A percentile compares a stretch with the other conserved stretches of the same genome.
Conservation (phyloP, 495 filamentous ascomycete species). For the Podospora tetraspora region DNA sequence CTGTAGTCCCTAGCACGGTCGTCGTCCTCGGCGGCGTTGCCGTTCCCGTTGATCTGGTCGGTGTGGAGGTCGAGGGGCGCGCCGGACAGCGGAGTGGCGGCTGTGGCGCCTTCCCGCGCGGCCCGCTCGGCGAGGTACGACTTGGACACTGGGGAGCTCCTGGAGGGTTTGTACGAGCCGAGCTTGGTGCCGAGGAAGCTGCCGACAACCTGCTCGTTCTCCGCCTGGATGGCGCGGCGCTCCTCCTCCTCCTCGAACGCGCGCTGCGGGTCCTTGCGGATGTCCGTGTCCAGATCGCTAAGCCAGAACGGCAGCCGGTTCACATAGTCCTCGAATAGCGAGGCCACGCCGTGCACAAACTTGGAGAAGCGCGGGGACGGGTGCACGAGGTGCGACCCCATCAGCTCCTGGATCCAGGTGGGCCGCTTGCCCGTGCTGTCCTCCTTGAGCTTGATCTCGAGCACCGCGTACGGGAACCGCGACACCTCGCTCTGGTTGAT, state of each 20-base stretch:
- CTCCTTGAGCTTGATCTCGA: constrained; percentile 88
- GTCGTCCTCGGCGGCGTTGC: constrained; percentile 21
- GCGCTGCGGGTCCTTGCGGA: constrained; percentile 81
- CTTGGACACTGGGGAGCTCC: constrained; percentile 58
- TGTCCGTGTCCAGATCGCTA: constrained; percentile 81
- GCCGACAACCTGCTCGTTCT: constrained; percentile 84
- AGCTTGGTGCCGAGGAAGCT: constrained; percentile 60
- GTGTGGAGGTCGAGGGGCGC: constrained; percentile 13
- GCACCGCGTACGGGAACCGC: constrained; percentile 83
- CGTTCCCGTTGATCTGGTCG: constrained; percentile 15
- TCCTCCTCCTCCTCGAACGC: constrained; percentile 92
- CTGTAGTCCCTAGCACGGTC: constrained; percentile 41
- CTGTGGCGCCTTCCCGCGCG: constrained; percentile 31
- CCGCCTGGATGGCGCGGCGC: constrained; percentile 66
- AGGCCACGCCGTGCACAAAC: constrained; percentile 88
- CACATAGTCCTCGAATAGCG: constrained; percentile 90
- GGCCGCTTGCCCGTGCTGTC: constrained; percentile 60
- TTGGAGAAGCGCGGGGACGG: constrained; percentile 88
- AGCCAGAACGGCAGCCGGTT: constrained; percentile 97
- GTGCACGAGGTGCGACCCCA: constrained; percentile 86
- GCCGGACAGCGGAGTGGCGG: constrained; percentile 15
- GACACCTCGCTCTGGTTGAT: constrained; percentile 87
- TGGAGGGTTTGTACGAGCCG: constrained; percentile 48
- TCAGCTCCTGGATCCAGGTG: constrained; percentile 86
- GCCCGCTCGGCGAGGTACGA: constrained; percentile 48